Evolutionary conservation across 441 rosid species (phyloP), one percentile per base, ranked within the genome.

Genomic region (Brassica hybrid): DNA sequence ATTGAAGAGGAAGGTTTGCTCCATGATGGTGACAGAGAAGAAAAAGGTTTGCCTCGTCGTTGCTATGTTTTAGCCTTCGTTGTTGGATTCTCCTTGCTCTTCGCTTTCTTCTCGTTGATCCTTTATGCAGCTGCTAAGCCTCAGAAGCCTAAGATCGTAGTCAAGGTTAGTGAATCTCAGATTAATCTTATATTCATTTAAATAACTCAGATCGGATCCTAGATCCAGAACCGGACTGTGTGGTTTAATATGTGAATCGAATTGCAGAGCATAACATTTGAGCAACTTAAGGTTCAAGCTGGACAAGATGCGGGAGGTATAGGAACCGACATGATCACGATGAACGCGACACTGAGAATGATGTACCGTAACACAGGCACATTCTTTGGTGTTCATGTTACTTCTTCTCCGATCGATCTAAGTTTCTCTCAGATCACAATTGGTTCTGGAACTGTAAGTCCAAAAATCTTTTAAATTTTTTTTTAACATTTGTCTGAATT

Each of bases 1-100:
- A 94, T 94, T 71, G 99, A 94, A 76, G 99, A 94, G 80, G 99
- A 94, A 76, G 94, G 97, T 9, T 83, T 91, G 17, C 97, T 94
- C 14, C 89, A 91, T 17, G 94, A 85, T 38, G 96, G 88, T 73
- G 93, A 85, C 6, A 85, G 88, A 27, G 60, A 56, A 3, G 52
- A 45, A 2, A 27, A 69, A 64, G 87, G 90, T 18, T 57, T 87
- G 23, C 91, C 94, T 69, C 93, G 98, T 45, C 86, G 96, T 14
- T 91, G 96, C 78, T 93, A 91, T 73, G 73, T 90, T 21, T 80
- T 88, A 16, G 91, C 88, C 9, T 91, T 95, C 77, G 78, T 95
- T 14, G 75, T 90, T 9, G 94, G 92, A 2, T 95, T 93, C 88
- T 82, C 86, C 13, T 27, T 90, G 58, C 84, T 95, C 45, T 95